Conservation (phyloP, 495 filamentous ascomycete species). For the Rhypophila decipiens region DNA sequence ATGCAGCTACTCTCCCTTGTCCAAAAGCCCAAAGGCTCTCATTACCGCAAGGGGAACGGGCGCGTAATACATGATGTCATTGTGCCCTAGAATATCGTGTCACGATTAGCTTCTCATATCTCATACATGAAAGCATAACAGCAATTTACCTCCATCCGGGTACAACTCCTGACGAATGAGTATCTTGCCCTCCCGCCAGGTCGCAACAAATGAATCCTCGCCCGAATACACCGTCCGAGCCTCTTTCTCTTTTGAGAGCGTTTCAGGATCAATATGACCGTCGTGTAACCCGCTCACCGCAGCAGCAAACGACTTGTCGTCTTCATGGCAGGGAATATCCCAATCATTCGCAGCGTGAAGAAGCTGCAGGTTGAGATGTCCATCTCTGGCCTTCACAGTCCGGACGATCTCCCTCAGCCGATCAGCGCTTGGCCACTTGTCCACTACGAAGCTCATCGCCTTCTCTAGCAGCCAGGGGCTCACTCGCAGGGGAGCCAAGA, state of each 20-base stretch:
- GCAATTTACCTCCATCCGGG: slow-evolving; percentile 48
- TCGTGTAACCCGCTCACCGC: slow-evolving; percentile 48
- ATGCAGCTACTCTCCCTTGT: neutral
- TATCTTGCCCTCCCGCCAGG: slow-evolving; percentile 33
- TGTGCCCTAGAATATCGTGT: slow-evolving; percentile 44
- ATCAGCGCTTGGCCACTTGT: slow-evolving; percentile 46
- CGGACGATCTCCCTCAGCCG: slow-evolving; percentile 38
- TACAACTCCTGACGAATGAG: slow-evolving; percentile 48
- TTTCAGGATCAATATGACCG: slow-evolving; percentile 18
- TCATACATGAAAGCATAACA: neutral
- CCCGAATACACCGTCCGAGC: slow-evolving; percentile 29
- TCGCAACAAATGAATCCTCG: slow-evolving; percentile 34
- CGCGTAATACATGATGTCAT: slow-evolving; percentile 45
- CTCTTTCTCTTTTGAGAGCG: slow-evolving; percentile 34
- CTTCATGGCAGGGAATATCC: slow-evolving; percentile 65
- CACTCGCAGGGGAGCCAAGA: slow-evolving; percentile 62
- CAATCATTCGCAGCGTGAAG: slow-evolving; percentile 70
- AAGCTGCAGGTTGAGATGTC: slow-evolving; percentile 57
- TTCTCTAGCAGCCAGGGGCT: slow-evolving; percentile 38
- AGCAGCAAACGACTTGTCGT: slow-evolving; percentile 47
- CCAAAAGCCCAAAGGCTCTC: neutral
- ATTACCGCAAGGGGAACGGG: slow-evolving; percentile 40
- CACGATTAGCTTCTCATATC: neutral
- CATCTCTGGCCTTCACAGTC: slow-evolving; percentile 34
- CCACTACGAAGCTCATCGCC: slow-evolving; percentile 38